Conservation (phyloP, 2,329 filamentous ascomycete genomes). For the Fusarium humuli region DNA sequence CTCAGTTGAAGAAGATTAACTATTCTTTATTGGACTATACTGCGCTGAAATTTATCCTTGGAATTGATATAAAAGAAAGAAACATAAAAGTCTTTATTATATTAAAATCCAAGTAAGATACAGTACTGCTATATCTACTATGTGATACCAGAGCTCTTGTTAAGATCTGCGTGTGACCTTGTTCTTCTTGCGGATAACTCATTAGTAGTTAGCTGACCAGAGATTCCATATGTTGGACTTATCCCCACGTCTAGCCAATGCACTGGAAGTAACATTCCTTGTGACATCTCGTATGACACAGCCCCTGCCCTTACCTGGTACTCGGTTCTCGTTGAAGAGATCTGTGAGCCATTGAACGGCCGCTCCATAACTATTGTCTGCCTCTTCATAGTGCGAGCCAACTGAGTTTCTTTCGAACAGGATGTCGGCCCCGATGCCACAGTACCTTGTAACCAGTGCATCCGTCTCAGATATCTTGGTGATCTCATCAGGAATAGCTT, state of each 20-base stretch:
- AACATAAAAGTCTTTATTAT: too few species aligned
- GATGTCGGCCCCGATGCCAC: conserved; percentile 35
- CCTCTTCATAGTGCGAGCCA: conserved; percentile 28
- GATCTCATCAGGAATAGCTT: conserved; percentile 36
- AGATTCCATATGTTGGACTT: conserved; percentile 18
- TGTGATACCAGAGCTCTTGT: too few species aligned
- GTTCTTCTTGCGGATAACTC: too few species aligned
- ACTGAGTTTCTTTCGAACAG: conserved; percentile 37
- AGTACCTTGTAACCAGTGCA: conserved; percentile 33
- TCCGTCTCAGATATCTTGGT: conserved; percentile 32
- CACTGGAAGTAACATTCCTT: conserved; percentile 14
- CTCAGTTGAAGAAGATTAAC: too few species aligned
- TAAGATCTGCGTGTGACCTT: too few species aligned
- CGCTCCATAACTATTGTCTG: not conserved
- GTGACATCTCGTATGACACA: conserved; percentile 38
- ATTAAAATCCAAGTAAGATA: too few species aligned
- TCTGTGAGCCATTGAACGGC: conserved; percentile 29
- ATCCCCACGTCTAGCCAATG: conserved; percentile 6
- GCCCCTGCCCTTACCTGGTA: conserved; percentile 1
- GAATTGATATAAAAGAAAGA: too few species aligned
- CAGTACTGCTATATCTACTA: too few species aligned
- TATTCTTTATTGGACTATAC: too few species aligned
- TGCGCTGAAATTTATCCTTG: too few species aligned
- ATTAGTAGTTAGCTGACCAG: conserved; percentile 9
- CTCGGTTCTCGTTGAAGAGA: conserved; percentile 9